Evolutionary conservation across 1,284 basidiomycete species (phyloP).

Genomic region (Ustilago esculenta): DNA sequence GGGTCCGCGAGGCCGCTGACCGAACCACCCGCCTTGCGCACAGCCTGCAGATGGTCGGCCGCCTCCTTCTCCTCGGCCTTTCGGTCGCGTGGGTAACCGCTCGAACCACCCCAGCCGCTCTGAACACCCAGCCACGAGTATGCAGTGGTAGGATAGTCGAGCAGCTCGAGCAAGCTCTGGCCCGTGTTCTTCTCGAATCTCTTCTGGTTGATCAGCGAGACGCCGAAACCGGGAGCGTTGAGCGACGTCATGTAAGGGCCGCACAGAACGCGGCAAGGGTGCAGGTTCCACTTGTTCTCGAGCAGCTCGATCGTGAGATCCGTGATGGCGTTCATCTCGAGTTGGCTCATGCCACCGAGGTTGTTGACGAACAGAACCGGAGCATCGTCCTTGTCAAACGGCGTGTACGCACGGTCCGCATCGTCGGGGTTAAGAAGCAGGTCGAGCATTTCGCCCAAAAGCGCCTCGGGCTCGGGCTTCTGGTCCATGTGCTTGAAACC

Average conservation of each 20-base stretch:
- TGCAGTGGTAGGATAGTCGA: slow-evolving; percentile 69
- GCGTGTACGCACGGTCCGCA: slow-evolving; percentile 66
- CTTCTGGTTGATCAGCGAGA: slow-evolving; percentile 70
- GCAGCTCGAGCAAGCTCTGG: slow-evolving; percentile 67
- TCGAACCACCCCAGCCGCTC: slow-evolving; percentile 54
- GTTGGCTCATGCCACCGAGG: slow-evolving; percentile 72
- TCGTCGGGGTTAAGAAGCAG: slow-evolving; percentile 68
- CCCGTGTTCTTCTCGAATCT: slow-evolving; percentile 65
- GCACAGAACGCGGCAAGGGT: slow-evolving; percentile 68
- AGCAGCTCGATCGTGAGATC: slow-evolving; percentile 70
- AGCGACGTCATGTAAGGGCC: slow-evolving; percentile 70
- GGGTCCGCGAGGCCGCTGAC: slow-evolving; percentile 57
- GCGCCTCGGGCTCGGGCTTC: slow-evolving; percentile 55
- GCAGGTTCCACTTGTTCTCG: slow-evolving; percentile 63
- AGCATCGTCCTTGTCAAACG: slow-evolving; percentile 69
- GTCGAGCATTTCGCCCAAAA: slow-evolving; percentile 61
- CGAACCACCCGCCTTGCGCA: slow-evolving; percentile 57
- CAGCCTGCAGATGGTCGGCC: slow-evolving; percentile 47
- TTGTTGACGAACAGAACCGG: slow-evolving; percentile 72
- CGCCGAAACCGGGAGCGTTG: slow-evolving; percentile 70
- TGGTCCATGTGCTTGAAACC: slow-evolving; percentile 69
- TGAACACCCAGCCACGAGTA: slow-evolving; percentile 68
- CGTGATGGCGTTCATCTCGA: slow-evolving; percentile 72
- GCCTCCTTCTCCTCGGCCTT: slow-evolving; percentile 60
- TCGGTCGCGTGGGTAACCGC: slow-evolving; percentile 58